These are phyloP conservation scores for Pterocarpus santalinus DNA, from an alignment of 306 rosid genomes.

Conservation along the genomic window DNA sequence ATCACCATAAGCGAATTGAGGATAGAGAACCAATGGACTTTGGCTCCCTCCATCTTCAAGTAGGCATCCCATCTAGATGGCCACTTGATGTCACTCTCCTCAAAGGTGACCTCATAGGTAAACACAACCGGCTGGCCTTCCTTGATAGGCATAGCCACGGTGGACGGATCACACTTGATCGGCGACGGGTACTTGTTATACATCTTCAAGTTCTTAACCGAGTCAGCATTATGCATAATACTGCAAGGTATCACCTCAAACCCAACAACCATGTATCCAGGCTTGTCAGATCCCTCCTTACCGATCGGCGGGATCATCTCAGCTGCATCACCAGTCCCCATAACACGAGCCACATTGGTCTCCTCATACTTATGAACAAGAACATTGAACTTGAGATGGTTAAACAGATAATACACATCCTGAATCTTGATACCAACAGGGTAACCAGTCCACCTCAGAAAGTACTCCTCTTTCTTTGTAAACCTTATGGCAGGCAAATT, in stretches of 20 bases:
- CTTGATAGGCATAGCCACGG: conserved; percentile 78
- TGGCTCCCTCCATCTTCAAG: conserved; percentile 98
- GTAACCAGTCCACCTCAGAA: conserved; percentile 87
- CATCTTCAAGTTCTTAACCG: conserved; percentile 64
- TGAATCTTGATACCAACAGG: conserved; percentile 92
- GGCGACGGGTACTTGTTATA: conserved; percentile 63
- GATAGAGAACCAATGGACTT: conserved; percentile 97
- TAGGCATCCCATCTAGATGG: conserved; percentile 99
- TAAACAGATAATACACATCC: conserved; percentile 80
- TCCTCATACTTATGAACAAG: conserved; percentile 95
- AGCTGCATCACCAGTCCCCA: conserved; percentile 94
- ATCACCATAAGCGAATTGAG: conserved; percentile 95
- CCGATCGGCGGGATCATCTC: conserved; percentile 70
- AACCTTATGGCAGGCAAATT: conserved; percentile 88
- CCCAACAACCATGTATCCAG: conserved; percentile 96
- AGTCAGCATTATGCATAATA: conserved; percentile 60
- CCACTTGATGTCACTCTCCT: conserved; percentile 97
- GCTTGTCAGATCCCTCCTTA: conserved; percentile 63
- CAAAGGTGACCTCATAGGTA: conserved; percentile 85
- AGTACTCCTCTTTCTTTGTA: conserved; percentile 80
- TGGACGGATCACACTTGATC: conserved; percentile 75
- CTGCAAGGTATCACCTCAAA: conserved; percentile 97
- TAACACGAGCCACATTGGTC: conserved; percentile 82
- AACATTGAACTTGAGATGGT: conserved; percentile 90
- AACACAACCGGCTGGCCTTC: conserved; percentile 79